Base-by-base conservation (phyloP, 2,329 filamentous ascomycete genomes). In the Botrytis hyacinthi region DNA sequence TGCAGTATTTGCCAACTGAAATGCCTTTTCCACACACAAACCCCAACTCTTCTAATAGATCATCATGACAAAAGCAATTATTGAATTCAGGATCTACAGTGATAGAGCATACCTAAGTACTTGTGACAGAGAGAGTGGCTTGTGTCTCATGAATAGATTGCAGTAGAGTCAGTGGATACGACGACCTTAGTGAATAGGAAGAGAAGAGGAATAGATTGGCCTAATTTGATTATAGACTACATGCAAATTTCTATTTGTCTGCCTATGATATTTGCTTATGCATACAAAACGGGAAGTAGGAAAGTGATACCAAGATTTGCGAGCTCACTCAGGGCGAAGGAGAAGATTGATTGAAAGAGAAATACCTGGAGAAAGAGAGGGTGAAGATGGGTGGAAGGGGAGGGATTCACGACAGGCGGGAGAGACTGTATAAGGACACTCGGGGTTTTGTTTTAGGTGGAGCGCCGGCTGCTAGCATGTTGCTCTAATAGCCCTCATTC, bases 161-260 rank as follows among this genome's bases (percentile, higher is more conserved):
- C 37, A 40, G 37, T 40, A 40, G 37, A 40, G 37, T 40, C 57
- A 73, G 70, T 46, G 51, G 62, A 54, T 57, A 48, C 69, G 44
- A 42, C n/a, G 59, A 68, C 16, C 32, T 26, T 14, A n/a, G 22
- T 14, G 4, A 22, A 67, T 26, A 16, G 16, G 22, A 54, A 37
- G 5, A 86, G 86, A 42, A 42, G 40, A 32, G 81, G 82, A 66
- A 91, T 90, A 76, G 87, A 91, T 80, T 88, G 89, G 82, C 87
- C 88, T 83, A 89, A 86, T 77, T 91, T 91, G 80, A 85, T 91
- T 76, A 90, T 87, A 0, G 88, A 88, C 22, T 91, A 91, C 77
- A 80, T 88, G 2, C 89, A 88, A 40, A 90, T 91, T 73, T 89
- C 89, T 0, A 81, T 91, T 3, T 91, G 90, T 79, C 78, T 40